A percentile compares a stretch with the other conserved stretches of the same genome.
Conservation (phyloP, 2,329 filamentous ascomycete species). For the Ceratocystis variospora region DNA sequence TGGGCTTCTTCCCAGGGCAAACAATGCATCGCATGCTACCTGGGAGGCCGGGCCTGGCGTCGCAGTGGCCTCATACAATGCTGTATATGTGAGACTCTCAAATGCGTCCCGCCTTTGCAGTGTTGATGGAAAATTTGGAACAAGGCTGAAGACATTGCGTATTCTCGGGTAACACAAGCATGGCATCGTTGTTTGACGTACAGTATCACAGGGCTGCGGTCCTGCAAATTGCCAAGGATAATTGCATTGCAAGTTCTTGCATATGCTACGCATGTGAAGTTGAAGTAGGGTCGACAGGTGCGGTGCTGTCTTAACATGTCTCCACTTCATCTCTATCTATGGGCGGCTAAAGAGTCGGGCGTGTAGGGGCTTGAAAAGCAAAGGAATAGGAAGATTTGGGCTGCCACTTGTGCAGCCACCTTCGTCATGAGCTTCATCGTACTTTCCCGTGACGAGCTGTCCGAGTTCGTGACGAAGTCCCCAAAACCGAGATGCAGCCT, state of each 20-base stretch:
- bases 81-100: neutral
- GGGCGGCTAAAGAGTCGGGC: neutral
- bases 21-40: no score
- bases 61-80: neutral
- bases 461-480: neutral
- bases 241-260: neutral
- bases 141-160: neutral
- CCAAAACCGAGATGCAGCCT: no score
- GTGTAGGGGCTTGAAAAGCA: neutral
- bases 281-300: neutral
- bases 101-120: neutral
- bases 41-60: no score
- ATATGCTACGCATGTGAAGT: neutral
- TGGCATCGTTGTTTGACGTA: neutral
- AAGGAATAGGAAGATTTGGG: neutral
- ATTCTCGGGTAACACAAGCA: neutral
- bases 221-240: neutral
- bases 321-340: neutral
- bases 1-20: no score
- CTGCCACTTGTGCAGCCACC: no score
- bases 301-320: neutral
- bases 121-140: neutral
- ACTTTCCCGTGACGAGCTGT: neutral
- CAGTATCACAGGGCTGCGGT: neutral
- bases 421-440: no score